Percentiles rank a stretch among this genome's conserved stretches.
These are phyloP conservation scores for Malus fusca DNA, from an alignment of 306 rosid species.

Conservation along the genomic window DNA sequence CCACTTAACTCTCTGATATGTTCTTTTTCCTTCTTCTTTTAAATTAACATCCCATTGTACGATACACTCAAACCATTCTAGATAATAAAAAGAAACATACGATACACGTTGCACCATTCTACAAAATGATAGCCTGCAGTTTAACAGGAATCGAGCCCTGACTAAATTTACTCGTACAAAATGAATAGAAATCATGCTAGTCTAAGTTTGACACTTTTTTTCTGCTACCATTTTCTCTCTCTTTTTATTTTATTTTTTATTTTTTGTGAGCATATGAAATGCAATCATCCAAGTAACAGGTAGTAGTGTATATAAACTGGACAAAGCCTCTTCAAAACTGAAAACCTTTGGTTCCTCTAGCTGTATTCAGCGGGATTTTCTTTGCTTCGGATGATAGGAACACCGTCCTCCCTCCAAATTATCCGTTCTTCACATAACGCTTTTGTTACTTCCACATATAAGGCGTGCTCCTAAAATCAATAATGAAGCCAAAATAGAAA, in stretches of 20 bases:
- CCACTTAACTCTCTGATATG: no score
- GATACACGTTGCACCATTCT: background rate
- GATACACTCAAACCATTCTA: no score
- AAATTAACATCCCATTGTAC: no score
- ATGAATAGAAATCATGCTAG: background rate
- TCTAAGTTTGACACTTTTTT: background rate
- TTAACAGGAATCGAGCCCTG: background rate
- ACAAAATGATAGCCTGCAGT: background rate
- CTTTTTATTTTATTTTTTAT: rapidly evolving
- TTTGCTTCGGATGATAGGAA: conserved; percentile 75
- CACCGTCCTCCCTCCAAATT: conserved; percentile 80
- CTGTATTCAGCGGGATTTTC: conserved; percentile 50
- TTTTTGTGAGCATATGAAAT: background rate
- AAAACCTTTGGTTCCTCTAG: conserved; percentile 13
- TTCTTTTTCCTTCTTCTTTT: no score
- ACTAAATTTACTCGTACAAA: background rate
- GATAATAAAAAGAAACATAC: no score
- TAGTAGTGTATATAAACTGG: background rate
- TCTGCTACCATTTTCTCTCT: background rate
- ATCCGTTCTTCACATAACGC: conserved; percentile 80
- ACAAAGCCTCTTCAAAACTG: background rate
- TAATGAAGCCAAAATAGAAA: background rate
- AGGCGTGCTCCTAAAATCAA: conserved; percentile 56
- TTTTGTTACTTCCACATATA: conserved; percentile 62
- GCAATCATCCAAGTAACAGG: background rate